These are phyloP conservation scores for Komagataella ulmi DNA, from an alignment of 805 yeast genomes.

Conservation along the genomic window DNA sequence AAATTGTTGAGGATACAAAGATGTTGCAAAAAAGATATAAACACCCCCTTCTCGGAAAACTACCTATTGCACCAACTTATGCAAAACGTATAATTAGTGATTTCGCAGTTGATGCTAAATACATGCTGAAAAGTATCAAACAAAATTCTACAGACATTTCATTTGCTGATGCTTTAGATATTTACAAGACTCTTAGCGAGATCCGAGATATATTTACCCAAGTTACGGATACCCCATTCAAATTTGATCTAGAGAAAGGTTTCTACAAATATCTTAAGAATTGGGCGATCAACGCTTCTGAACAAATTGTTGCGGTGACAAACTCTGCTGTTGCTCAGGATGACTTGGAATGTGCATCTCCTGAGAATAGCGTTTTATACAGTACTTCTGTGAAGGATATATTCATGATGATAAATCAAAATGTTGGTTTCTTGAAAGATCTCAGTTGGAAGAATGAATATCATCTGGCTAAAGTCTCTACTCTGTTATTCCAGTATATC, in stretches of 20 bases:
- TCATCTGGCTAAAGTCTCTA: constrained; percentile 45
- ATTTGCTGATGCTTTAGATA: constrained; percentile 15
- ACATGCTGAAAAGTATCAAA: constrained; percentile 35
- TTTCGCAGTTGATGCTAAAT: constrained; percentile 38
- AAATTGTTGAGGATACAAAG: constrained; percentile 34
- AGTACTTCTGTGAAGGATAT: constrained; percentile 59
- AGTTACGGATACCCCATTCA: background rate
- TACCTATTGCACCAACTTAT: constrained; percentile 29
- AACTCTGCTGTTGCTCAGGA: constrained; percentile 27
- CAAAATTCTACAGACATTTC: constrained; percentile 14
- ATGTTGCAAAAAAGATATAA: constrained; percentile 30
- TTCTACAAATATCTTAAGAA: background rate
- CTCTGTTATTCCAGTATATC: constrained; percentile 44
- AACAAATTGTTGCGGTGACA: background rate
- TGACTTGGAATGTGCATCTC: constrained; percentile 40
- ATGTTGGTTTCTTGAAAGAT: constrained; percentile 33
- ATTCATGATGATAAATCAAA: constrained; percentile 47
- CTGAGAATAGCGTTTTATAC: constrained; percentile 24
- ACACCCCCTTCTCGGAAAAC: background rate
- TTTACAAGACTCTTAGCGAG: background rate
- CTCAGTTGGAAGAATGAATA: constrained; percentile 48
- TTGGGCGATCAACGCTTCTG: background rate
- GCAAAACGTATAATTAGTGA: constrained; percentile 36
- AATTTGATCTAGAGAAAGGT: background rate
- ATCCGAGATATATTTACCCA: background rate